phyloP scores from a whole-genome alignment of 768 basidiomycete species.

The Suillus hirtellus region DNA sequence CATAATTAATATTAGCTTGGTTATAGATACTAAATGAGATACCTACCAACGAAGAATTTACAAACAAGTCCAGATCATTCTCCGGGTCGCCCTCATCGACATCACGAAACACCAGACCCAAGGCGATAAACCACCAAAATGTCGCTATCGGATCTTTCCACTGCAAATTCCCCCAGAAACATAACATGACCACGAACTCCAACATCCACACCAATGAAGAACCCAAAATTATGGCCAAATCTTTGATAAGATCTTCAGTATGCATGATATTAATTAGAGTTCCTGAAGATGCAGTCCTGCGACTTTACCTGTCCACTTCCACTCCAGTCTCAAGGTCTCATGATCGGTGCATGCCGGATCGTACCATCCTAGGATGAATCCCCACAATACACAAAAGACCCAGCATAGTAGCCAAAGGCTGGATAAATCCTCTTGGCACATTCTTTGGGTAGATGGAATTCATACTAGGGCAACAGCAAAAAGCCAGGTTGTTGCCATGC shows the following conservation, averaged over 20 bases:
- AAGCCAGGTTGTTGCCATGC: neutral
- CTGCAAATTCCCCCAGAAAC: neutral
- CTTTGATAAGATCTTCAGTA: neutral
- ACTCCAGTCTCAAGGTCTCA: neutral
- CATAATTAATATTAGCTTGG: neutral
- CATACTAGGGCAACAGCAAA: neutral
- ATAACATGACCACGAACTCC: neutral
- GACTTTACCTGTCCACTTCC: neutral
- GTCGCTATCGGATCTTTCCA: neutral
- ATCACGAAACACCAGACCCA: neutral
- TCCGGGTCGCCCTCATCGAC: neutral
- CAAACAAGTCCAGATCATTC: neutral
- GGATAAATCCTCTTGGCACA: neutral
- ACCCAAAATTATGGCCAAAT: too few species aligned
- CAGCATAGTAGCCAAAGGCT: neutral
- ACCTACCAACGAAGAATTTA: neutral
- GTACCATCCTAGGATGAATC: too few species aligned
- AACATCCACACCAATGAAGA: neutral
- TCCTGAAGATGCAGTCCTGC: neutral
- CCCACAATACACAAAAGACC: neutral
- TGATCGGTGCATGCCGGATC: too few species aligned
- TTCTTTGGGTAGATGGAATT: neutral
- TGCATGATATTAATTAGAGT: neutral
- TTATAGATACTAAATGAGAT: neutral
- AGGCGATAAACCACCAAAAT: neutral